Conservation (phyloP, 2,329 filamentous ascomycete species). For the Exserohilum rostratum region DNA sequence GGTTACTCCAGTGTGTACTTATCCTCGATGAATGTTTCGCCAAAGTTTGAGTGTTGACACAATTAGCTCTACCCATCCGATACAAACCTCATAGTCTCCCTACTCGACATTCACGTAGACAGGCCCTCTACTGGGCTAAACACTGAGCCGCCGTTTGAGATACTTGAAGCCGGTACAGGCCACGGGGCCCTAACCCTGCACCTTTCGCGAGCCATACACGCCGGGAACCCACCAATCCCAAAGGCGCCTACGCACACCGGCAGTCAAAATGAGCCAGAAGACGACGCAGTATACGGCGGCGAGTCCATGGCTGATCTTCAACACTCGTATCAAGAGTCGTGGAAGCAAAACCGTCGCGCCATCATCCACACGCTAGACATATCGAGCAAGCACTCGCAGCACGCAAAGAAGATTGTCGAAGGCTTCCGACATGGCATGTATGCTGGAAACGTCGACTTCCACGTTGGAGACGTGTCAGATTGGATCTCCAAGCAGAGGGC, state of each 20-base stretch:
- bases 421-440: constrained; percentile 75
- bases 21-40: neutral
- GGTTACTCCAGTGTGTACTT: constrained; percentile 71
- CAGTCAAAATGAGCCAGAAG: constrained; percentile 29
- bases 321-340: constrained; percentile 38
- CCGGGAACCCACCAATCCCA: constrained; percentile 66
- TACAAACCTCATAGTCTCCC: constrained; percentile 74
- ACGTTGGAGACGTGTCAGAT: constrained; percentile 68
- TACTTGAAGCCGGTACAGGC: constrained; percentile 85
- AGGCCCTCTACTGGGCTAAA: constrained; percentile 42
- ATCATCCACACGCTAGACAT: constrained; percentile 78
- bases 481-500: constrained; percentile 63
- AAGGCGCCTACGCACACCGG: constrained; percentile 22
- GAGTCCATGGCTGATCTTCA: constrained; percentile 42
- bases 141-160: constrained; percentile 63
- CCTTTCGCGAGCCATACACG: constrained; percentile 76
- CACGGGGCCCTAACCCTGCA: constrained; percentile 80
- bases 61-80: constrained; percentile 75
- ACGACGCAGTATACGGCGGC: constrained; percentile 41
- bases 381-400: constrained; percentile 64
- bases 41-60: neutral
- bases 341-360: constrained; percentile 61
- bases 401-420: constrained; percentile 68
- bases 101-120: constrained; percentile 74
- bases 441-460: constrained; percentile 72